Conservation (phyloP, 495 filamentous ascomycete genomes). For the Xylaria castorea region DNA sequence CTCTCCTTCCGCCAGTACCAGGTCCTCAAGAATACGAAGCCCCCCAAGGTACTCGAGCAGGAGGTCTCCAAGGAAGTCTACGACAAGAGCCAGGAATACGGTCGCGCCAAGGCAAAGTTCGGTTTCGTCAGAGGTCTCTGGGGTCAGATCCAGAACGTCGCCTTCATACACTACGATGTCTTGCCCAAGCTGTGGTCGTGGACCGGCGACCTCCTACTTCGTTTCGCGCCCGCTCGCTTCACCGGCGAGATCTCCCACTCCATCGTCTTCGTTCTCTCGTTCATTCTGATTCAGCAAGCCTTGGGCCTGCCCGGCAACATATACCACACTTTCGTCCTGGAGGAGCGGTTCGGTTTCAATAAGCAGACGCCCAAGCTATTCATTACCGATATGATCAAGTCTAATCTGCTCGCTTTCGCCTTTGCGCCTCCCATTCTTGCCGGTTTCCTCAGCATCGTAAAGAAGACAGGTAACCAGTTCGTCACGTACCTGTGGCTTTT, state of each 20-base stretch:
- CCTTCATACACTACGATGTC: constrained; percentile 87
- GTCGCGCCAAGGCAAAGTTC: constrained; percentile 92
- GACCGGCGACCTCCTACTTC: constrained; percentile 74
- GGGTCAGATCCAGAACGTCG: constrained; percentile 83
- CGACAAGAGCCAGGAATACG: constrained; percentile 96
- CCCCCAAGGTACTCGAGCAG: constrained; percentile 81
- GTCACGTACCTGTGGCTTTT: constrained; percentile 99
- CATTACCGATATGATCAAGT: constrained; percentile 90
- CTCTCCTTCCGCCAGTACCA: constrained; percentile 86
- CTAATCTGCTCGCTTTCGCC: constrained; percentile 77
- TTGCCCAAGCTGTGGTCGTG: constrained; percentile 89
- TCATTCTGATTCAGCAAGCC: constrained; percentile 78
- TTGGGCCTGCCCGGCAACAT: constrained; percentile 81
- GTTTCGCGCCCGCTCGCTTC: constrained; percentile 77
- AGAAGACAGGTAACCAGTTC: constrained; percentile 89
- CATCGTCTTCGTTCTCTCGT: constrained; percentile 87
- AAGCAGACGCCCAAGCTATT: constrained; percentile 92
- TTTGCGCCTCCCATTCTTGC: constrained; percentile 86
- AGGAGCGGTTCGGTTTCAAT: constrained; percentile 98
- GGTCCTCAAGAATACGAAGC: constrained; percentile 76
- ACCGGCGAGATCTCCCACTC: constrained; percentile 93
- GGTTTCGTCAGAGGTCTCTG: constrained; percentile 79
- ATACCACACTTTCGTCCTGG: constrained; percentile 93
- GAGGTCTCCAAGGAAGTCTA: constrained; percentile 90
- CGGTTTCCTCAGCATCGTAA: constrained; percentile 87